These are phyloP conservation scores for Rossbeevera mucosa DNA, from an alignment of 768 basidiomycete species.

Conservation along the genomic window DNA sequence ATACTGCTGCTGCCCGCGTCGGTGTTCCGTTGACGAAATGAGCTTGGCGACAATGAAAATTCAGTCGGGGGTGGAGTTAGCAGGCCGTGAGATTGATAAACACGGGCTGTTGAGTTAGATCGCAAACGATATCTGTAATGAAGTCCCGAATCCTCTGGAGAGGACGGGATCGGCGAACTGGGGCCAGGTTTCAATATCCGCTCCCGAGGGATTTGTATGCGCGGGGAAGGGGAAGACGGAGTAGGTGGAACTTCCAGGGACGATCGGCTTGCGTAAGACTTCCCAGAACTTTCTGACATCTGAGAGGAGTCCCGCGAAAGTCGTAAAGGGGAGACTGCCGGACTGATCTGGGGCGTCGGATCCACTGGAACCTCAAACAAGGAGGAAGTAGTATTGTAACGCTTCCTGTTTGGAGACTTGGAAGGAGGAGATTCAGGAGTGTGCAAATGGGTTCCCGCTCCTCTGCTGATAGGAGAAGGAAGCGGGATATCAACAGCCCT, in stretches of 20 bases:
- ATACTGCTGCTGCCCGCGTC: not conserved
- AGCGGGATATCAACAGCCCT: slow-evolving; percentile 24
- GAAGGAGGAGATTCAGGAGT: not conserved
- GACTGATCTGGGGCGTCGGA: not conserved
- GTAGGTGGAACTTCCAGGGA: not conserved
- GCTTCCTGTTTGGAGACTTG: not conserved
- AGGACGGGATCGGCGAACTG: slow-evolving; percentile 15
- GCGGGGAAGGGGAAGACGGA: not conserved
- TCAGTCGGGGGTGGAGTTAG: slow-evolving; percentile 8
- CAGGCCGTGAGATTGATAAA: not conserved
- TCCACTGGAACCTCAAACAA: not conserved
- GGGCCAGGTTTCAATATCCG: not conserved
- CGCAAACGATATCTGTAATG: slow-evolving; percentile 3
- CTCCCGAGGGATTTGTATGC: slow-evolving; percentile 15
- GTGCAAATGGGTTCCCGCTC: not conserved
- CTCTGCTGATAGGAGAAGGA: slow-evolving; percentile 6
- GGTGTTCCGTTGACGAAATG: not conserved
- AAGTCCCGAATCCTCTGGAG: slow-evolving; percentile 14
- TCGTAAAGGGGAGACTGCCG: not conserved
- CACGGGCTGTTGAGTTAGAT: not conserved
- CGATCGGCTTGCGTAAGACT: not conserved
- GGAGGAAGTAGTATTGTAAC: not conserved
- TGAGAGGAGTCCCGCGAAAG: slow-evolving; percentile 6
- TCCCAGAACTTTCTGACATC: not conserved
- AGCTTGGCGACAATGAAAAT: not conserved